Base-by-base conservation (phyloP, 805 yeast species). In the Wickerhamomyces mucosus region DNA sequence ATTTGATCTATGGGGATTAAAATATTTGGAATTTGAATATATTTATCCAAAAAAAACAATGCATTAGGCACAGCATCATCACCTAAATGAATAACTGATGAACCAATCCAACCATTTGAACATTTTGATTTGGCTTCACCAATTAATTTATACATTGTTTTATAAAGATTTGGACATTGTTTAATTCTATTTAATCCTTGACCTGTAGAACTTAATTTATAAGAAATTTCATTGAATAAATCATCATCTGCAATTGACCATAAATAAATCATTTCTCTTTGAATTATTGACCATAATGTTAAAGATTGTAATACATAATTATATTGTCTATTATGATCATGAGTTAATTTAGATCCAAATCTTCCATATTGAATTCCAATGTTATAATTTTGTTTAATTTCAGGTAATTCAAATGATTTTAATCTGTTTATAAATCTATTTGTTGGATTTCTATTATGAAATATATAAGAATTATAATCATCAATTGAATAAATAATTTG, bases 1-100 rank as follows among this genome's bases (percentile, higher is more conserved):
- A 72, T 70, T 21, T 65, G 64, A 46, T 78, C 80, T 28, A 81
- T 72, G 3, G 94, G 94, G 26, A 74, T 80, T 43, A 81, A 55
- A 22, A 81, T 80, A 31, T 77, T 67, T 19, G 92, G 92, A 3
- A 82, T 83, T 52, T 81, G 94, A 19, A 78, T 69, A 50, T 81
- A 81, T 50, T 82, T 81, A 53, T 81, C 92, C 32, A 81, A 55
- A 59, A 81, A 81, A 49, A 80, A 80, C 37, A 82, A 51, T 0
- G 89, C 86, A 51, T 81, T 81, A 3, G 94, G 94, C 5, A 81
- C 94, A 2, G 88, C 81, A 44, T 76, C 79, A 52, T 81, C 94
- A 25, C 92, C 94, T 13, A 82, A 48, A 53, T 81, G 94, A 16
- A 81, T 80, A 15, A 78, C 89, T 12, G 81, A 72, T 5, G 84